Evolutionary conservation across 2,329 filamentous ascomycete species (phyloP).

Genomic region (Exophiala alcalophila): DNA sequence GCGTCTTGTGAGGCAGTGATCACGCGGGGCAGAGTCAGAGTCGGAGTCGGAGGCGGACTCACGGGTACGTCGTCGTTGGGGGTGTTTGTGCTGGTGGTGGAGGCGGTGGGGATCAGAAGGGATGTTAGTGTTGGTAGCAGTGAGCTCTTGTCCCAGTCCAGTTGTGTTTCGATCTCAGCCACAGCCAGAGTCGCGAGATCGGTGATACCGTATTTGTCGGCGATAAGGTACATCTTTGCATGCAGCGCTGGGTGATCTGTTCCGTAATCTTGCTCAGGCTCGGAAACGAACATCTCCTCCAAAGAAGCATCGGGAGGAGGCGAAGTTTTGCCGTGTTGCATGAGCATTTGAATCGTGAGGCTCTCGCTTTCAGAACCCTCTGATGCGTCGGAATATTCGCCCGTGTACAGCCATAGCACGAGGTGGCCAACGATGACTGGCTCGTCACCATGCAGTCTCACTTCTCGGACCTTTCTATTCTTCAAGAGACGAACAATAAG

Average conservation of each 20-base stretch:
- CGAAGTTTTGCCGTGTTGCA: too few relatives aligned
- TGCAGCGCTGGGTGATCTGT: slow-evolving; percentile 7
- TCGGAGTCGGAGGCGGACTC: not conserved
- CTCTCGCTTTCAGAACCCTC: too few relatives aligned
- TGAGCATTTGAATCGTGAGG: too few relatives aligned
- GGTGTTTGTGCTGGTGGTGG: not conserved
- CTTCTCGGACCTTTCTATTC: not conserved
- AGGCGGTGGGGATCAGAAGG: not conserved
- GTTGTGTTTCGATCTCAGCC: slow-evolving; percentile 3
- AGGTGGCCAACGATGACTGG: slow-evolving; percentile 19
- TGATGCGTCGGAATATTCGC: slow-evolving; percentile 6
- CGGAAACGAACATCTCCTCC: not conserved
- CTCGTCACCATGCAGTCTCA: slow-evolving; percentile 13
- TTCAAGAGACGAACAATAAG: not conserved
- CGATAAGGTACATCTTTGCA: slow-evolving; percentile 22
- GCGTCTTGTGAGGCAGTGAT: not conserved
- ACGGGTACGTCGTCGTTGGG: not conserved
- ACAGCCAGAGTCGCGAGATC: slow-evolving; percentile 3
- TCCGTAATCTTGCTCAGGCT: not conserved
- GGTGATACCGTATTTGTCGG: slow-evolving; percentile 19
- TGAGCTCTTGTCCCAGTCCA: slow-evolving; percentile 2
- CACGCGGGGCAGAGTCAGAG: not conserved
- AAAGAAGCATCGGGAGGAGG: too few relatives aligned
- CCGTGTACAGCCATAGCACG: slow-evolving; percentile 17
- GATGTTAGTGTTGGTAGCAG: slow-evolving; percentile 6